Conservation (phyloP, 768 basidiomycete genomes). For the Gloeophyllum trabeum region DNA sequence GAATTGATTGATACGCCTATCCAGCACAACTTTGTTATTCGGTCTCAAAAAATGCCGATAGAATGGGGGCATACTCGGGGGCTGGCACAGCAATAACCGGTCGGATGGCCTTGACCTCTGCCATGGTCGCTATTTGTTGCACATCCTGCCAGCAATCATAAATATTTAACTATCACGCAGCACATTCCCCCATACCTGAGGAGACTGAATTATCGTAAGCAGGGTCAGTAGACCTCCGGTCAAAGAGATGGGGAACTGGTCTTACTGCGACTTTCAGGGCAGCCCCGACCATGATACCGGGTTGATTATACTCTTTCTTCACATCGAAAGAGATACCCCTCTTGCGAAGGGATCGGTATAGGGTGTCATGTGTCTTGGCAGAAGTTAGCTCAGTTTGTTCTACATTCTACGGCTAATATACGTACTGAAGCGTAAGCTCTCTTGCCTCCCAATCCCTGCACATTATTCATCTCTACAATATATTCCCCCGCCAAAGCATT, state of each 20-base stretch:
- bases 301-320: constrained; percentile 37
- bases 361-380: constrained; percentile 32
- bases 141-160: constrained; percentile 28
- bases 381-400: no score
- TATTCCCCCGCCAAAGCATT: no score
- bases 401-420: no score
- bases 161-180: constrained; percentile 1
- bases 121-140: constrained; percentile 26
- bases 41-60: constrained; percentile 9
- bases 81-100: constrained; percentile 33
- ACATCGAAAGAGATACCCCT: constrained; percentile 33
- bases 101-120: constrained; percentile 49
- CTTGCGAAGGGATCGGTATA: constrained; percentile 37
- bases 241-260: constrained; percentile 5
- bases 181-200: no score
- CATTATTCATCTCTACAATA: no score
- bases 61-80: constrained; percentile 22
- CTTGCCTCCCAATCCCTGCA: no score
- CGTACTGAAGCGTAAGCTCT: no score
- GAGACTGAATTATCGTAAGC: no score
- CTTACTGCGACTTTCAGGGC: constrained; percentile 32
- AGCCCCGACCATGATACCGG: constrained; percentile 48
- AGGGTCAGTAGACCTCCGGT: constrained; percentile 9
- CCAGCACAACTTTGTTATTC: no score
- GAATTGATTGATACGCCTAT: no score